These are phyloP conservation scores for Canna indica DNA, from an alignment of 176 grass and related monocot species.

Conservation along the genomic window DNA sequence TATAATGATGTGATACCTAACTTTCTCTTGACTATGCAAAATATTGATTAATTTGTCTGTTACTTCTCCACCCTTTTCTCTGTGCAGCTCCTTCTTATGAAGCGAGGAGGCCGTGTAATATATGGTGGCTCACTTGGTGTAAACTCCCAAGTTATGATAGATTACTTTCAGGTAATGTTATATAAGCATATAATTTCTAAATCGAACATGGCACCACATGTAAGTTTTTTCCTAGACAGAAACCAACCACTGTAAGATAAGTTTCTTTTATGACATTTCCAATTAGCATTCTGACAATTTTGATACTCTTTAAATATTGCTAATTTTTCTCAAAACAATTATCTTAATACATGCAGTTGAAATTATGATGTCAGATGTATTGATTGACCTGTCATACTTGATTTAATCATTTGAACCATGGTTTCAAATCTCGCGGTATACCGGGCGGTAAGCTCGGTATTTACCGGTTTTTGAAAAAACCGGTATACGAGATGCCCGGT, in stretches of 20 bases:
- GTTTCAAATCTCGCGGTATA: too few species aligned
- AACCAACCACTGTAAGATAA: neutral
- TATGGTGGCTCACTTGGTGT: constrained; percentile 57
- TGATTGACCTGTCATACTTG: neutral
- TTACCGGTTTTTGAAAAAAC: too few species aligned
- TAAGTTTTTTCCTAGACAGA: too few species aligned
- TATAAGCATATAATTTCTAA: neutral
- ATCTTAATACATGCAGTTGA: neutral
- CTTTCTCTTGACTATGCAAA: neutral
- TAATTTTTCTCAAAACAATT: too few species aligned
- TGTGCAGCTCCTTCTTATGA: constrained; percentile 55
- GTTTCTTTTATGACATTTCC: too few species aligned
- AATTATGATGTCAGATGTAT: neutral
- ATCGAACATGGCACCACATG: too few species aligned
- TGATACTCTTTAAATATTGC: too few species aligned
- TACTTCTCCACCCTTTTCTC: neutral
- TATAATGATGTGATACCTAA: neutral
- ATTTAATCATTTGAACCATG: neutral
- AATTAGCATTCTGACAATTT: too few species aligned
- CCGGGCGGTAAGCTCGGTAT: too few species aligned
- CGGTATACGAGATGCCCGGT: too few species aligned
- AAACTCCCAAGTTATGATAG: constrained; percentile 56
- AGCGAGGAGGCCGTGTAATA: constrained; percentile 52
- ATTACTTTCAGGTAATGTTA: constrained; percentile 58
- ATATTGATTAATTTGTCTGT: neutral